Evolutionary conservation across 352 stramenopile genomes (phyloP), one percentile per base, ranked within the genome.

Genomic region (Thalassiosira ordinaria): DNA sequence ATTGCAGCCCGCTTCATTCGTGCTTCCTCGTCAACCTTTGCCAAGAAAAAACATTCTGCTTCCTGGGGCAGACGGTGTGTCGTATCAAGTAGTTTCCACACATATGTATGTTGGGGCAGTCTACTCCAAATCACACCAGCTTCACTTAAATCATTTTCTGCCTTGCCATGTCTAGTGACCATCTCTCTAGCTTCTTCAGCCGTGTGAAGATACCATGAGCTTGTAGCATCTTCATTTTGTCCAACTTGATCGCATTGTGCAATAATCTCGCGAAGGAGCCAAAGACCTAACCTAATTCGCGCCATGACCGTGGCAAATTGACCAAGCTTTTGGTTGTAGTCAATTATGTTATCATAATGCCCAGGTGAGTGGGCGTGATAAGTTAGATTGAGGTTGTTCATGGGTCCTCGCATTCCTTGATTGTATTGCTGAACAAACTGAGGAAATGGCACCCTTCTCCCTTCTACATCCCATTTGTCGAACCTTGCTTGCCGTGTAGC

Each of bases 181-280:
- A 59, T 4, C 27, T 26, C 31, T 37, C 63, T 1, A 2, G 31
- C 37, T 62, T 56, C 3, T 33, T 80, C 62, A 41, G 60, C 72
- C 20, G 62, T 55, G 24, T 33, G 59, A 0, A 68, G 37, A 49
- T 80, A 80, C 72, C 72, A 80, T 16, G 62, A 44, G 14, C 4
- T 53, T 0, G 44, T 18, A 27, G 9, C 33, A 22, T 26, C 37
- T 41, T 16, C 59, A 7, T 35, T 8, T 52, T 16, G 1, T 29
- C 18, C 33, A 3, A 41, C 52, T 14, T 68, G 1, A 37, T 71
- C 35, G 44, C 72, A 80, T 8, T 11, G 3, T 22, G 41, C 14
- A 35, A 74, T 47, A 14, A 80, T 55, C 9, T 74, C 18, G 14
- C 11, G 1, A 14, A 80, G 31, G 8, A 80, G 39, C 8, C 74